Evolutionary conservation across 148 eudicot species (phyloP), one percentile per base, ranked within the genome.

Genomic region (Simmondsia chinensis): DNA sequence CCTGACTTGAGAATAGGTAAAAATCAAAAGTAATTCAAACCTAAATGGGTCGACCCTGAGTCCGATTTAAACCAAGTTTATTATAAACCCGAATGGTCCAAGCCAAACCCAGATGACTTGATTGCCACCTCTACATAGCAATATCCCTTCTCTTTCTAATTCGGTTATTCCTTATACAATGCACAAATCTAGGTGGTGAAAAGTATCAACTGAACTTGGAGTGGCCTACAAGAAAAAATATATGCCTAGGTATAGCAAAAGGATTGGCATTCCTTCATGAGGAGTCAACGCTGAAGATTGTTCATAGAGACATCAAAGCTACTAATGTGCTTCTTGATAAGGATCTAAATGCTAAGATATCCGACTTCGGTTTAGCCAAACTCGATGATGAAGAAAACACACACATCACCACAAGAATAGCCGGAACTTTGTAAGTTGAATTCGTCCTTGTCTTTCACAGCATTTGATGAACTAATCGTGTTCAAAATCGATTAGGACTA

Each of bases 291-390:
- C 65, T 76, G 42, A 76, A 76, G 52, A 68, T 76, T 33, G 81
- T 75, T 69, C 91, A 86, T 22, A 75, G 95, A 56, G 91, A 86
- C 61, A 86, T 86, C 39, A 86, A 86, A 50, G 87, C 91, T 21
- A 71, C 85, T 19, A 84, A 84, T 67, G 89, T 84, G 46, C 76
- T 86, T 26, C 83, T 86, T 22, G 95, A 81, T 48, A 85, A 70
- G 77, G 87, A 78, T 59, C 63, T 86, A 21, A 79, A 61, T 43
- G 83, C 93, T 21, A 86, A 82, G 59, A 82, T 86, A 57, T 78
- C 87, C 0, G 96, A 86, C 25, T 86, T 86, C 47, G 96, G 96
- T 48, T 70, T 86, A 57, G 96, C 96, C 11, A 86, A 76, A 71
- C 87, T 86, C 22, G 79, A 75, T 62, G 91, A 78, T 52, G 95